Percentiles rank a stretch among this genome's conserved stretches.
Evolutionary conservation across 106 monocot genomes (phyloP).

Genomic region (Allium sativum): DNA sequence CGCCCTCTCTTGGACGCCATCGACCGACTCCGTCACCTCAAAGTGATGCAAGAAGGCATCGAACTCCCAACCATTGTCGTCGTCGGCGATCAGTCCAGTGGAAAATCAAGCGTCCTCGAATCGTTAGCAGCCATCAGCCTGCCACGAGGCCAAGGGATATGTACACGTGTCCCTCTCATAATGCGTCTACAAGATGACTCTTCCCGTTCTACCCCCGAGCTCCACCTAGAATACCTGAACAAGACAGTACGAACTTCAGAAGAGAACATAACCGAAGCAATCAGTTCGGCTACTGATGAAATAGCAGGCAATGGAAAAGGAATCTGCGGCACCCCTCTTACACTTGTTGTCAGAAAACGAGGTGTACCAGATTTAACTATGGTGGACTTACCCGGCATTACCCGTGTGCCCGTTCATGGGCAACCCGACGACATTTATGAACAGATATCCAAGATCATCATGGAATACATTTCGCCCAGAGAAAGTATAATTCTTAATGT

Average conservation of each 20-base stretch:
- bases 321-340: conserved; percentile 10
- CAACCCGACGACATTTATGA: conserved; percentile 13
- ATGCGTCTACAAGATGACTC: conserved; percentile 14
- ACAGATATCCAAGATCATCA: conserved; percentile 11
- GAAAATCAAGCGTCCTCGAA: conserved; percentile 18
- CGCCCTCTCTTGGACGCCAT: conserved; percentile 19
- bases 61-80: conserved; percentile 18
- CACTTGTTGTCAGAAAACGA: conserved; percentile 9
- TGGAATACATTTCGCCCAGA: conserved; percentile 7
- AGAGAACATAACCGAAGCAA: background rate
- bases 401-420: conserved; percentile 8
- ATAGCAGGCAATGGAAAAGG: conserved; percentile 12
- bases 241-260: conserved; percentile 2
- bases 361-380: conserved; percentile 14
- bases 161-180: conserved; percentile 17
- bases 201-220: background rate
- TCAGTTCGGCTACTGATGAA: conserved; percentile 8
- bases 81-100: conserved; percentile 20
- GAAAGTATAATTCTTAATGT: conserved; percentile 21
- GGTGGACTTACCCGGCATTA: conserved; percentile 19
- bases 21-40: conserved; percentile 17
- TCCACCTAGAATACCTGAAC: conserved; percentile 10
- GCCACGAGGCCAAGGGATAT: conserved; percentile 20
- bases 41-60: conserved; percentile 19
- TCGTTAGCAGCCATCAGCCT: conserved; percentile 18